Conservation (phyloP, 345 rosid genomes). For the Lagerstroemia speciosa region DNA sequence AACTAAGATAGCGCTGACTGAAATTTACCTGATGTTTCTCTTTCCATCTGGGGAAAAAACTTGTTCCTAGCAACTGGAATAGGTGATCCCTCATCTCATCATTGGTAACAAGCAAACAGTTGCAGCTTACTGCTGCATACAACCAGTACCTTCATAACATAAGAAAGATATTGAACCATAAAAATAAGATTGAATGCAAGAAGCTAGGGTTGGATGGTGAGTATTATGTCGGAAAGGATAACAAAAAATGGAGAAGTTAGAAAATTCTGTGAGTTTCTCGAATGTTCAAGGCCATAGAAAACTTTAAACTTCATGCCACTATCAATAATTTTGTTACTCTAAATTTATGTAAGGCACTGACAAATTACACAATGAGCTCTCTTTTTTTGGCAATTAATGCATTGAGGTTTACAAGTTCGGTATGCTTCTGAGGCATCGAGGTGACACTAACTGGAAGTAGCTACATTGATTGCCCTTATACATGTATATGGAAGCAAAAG, state of each 20-base stretch:
- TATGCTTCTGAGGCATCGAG: not conserved
- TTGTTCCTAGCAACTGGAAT: conserved; percentile 76
- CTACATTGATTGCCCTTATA: not conserved
- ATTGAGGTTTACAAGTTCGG: not conserved
- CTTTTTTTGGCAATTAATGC: too few species aligned
- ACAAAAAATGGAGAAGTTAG: not conserved
- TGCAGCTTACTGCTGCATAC: conserved; percentile 82
- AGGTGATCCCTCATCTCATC: conserved; percentile 99
- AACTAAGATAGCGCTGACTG: not conserved
- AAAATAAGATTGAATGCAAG: not conserved
- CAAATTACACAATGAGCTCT: too few species aligned
- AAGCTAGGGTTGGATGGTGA: not conserved
- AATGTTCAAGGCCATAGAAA: not conserved
- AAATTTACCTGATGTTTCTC: conserved; percentile 86
- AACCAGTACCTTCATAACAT: conserved; percentile 74
- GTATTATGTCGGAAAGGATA: not conserved
- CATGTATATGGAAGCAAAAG: not conserved
- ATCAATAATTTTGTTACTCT: not conserved
- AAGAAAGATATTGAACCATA: not conserved
- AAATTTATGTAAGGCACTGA: too few species aligned
- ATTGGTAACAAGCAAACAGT: conserved; percentile 75
- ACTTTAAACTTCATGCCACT: not conserved
- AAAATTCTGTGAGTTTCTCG: not conserved
- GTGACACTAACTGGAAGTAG: not conserved
- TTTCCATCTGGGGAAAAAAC: conserved; percentile 97